Conservation (phyloP, 805 yeast species). For the Kuraishia molischiana region DNA sequence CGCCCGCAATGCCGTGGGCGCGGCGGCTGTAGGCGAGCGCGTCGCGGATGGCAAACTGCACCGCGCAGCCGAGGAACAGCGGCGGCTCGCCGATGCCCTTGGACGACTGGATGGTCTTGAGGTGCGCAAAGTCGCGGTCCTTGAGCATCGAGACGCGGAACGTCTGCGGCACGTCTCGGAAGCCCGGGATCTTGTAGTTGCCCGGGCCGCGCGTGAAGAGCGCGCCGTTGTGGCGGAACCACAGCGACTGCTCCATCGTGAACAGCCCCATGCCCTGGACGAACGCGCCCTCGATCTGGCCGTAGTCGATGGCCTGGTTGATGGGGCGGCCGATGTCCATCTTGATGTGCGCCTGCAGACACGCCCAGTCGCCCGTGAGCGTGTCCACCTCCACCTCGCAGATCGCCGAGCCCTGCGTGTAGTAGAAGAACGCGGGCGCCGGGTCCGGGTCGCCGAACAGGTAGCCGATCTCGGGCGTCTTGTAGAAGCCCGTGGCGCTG, state of each 20-base stretch:
- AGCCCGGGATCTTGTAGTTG: conserved; percentile 39
- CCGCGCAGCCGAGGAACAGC: conserved; percentile 31
- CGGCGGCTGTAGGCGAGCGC: conserved; percentile 27
- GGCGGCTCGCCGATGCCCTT: conserved; percentile 45
- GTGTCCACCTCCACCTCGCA: conserved; percentile 34
- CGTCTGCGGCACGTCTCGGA: conserved; percentile 34
- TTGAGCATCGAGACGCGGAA: conserved; percentile 31
- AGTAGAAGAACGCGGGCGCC: conserved; percentile 34
- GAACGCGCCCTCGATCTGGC: conserved; percentile 42
- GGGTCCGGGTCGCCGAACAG: conserved; percentile 30
- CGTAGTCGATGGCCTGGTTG: conserved; percentile 38
- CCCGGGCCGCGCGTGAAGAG: conserved; percentile 39
- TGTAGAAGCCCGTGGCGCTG: conserved; percentile 39
- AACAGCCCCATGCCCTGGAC: conserved; percentile 40
- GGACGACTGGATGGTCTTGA: conserved; percentile 31
- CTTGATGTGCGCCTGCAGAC: conserved; percentile 29
- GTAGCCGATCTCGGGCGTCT: conserved; percentile 39
- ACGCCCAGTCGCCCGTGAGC: conserved; percentile 37
- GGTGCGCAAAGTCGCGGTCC: conserved; percentile 30
- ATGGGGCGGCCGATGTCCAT: conserved; percentile 40
- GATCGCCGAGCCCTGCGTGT: conserved; percentile 35
- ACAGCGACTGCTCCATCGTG: conserved; percentile 36
- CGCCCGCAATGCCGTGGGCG: conserved; percentile 16
- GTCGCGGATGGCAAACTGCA: conserved; percentile 33
- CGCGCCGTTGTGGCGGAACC: conserved; percentile 30